Conservation (phyloP, 2,329 filamentous ascomycete genomes). For the Cadophora malorum region DNA sequence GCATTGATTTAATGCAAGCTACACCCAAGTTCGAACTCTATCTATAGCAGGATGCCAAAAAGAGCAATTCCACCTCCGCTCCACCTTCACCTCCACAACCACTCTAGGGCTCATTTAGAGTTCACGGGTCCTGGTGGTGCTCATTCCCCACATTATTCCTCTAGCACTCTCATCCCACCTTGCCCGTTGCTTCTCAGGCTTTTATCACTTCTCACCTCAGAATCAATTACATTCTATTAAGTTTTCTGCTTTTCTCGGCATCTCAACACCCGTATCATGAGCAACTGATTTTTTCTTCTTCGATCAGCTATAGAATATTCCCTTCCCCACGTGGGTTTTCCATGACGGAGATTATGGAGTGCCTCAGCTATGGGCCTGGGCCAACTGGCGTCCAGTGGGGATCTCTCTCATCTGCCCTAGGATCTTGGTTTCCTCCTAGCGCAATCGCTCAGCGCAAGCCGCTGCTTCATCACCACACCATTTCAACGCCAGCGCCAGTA, state of each 20-base stretch:
- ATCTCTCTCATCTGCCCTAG: slow-evolving; percentile 1
- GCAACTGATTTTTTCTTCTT: not conserved
- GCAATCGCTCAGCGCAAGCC: slow-evolving; percentile 2
- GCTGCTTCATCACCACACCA: slow-evolving; percentile 2
- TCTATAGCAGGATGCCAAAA: not conserved
- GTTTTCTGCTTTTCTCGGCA: not conserved
- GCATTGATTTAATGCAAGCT: not conserved
- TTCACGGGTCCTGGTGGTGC: not conserved
- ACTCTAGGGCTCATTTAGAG: not conserved
- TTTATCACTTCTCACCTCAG: not conserved
- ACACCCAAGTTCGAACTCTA: not conserved
- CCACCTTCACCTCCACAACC: not conserved
- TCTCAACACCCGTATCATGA: not conserved
- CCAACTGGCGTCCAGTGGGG: not conserved
- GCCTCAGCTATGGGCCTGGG: not conserved
- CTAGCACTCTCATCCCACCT: not conserved
- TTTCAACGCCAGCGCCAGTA: not conserved
- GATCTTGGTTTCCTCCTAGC: slow-evolving; percentile 13
- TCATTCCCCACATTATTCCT: not conserved
- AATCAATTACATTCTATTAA: not conserved
- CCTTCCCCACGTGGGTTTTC: not conserved
- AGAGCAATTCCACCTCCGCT: not conserved
- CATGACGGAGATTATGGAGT: not conserved
- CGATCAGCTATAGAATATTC: not conserved
- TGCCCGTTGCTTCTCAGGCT: not conserved